Conservation (phyloP, 2,329 filamentous ascomycete species). For the Tolypocladium tundrense region DNA sequence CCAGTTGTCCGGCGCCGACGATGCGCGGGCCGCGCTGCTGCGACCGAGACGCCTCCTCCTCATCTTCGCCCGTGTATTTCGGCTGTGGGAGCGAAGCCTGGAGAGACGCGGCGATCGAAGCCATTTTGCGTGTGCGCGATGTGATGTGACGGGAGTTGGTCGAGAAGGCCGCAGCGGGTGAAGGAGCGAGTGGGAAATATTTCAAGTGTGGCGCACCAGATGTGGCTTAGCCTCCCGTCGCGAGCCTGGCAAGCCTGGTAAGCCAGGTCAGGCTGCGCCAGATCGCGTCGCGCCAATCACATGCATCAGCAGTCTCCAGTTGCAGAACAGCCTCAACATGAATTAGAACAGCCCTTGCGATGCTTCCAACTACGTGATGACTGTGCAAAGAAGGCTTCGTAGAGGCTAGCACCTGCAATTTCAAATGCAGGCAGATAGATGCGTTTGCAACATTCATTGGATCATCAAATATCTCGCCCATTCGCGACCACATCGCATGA, state of each 20-base stretch:
- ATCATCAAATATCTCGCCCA: background rate
- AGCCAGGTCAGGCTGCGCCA: background rate
- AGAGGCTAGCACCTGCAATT: background rate
- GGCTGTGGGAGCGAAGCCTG: slow-evolving; percentile 77
- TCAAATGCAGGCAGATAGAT: background rate
- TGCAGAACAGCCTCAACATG: background rate
- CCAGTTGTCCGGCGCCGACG: slow-evolving; percentile 66
- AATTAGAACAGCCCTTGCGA: background rate
- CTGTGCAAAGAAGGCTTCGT: background rate
- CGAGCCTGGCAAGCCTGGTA: background rate
- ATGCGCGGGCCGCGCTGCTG: slow-evolving; percentile 75
- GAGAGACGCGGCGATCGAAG: slow-evolving; percentile 60
- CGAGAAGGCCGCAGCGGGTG: slow-evolving; percentile 1
- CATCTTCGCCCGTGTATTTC: slow-evolving; percentile 82
- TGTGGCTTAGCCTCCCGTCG: slow-evolving; percentile 17
- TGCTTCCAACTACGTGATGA: background rate
- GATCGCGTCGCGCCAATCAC: background rate
- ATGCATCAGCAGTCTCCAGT: background rate
- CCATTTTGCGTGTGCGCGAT: slow-evolving; percentile 33
- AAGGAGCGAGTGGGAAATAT: slow-evolving; percentile 15
- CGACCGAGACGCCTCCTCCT: slow-evolving; percentile 62
- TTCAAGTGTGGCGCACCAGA: slow-evolving; percentile 18
- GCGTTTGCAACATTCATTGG: background rate
- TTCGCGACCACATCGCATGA: background rate
- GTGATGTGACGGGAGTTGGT: slow-evolving; percentile 11